Conservation (phyloP, 2,329 filamentous ascomycete genomes). For the Pseudogymnoascus sp. region DNA sequence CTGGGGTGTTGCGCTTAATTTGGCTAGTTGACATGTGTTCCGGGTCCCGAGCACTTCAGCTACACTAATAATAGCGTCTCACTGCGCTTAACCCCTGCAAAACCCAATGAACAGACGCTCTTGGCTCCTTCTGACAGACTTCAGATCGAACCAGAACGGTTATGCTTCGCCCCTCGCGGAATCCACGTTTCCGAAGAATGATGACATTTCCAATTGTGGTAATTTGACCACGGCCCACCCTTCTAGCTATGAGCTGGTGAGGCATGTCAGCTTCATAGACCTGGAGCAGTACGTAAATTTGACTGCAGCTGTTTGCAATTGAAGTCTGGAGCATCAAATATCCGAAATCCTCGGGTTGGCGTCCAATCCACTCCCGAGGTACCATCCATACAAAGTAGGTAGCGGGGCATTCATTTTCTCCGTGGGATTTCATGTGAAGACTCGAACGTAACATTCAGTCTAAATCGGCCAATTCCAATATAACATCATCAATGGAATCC, state of each 20-base stretch:
- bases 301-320: neutral
- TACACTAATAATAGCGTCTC: neutral
- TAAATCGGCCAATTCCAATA: constrained; percentile 15
- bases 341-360: neutral
- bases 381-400: neutral
- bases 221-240: neutral
- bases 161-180: constrained; percentile 4
- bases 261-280: neutral
- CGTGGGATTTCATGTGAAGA: neutral
- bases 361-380: neutral
- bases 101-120: neutral
- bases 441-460: neutral
- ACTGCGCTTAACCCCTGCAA: constrained; percentile 1
- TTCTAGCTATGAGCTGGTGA: neutral
- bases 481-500: constrained; percentile 41
- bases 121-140: neutral
- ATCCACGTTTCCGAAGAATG: neutral
- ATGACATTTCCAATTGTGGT: neutral
- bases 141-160: neutral
- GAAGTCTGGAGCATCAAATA: neutral
- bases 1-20: neutral
- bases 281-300: constrained; percentile 1
- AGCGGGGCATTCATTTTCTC: too few species aligned
- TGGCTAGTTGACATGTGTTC: neutral
- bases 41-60: neutral